Conservation (phyloP, 306 rosid genomes). For the Neltuma alba region DNA sequence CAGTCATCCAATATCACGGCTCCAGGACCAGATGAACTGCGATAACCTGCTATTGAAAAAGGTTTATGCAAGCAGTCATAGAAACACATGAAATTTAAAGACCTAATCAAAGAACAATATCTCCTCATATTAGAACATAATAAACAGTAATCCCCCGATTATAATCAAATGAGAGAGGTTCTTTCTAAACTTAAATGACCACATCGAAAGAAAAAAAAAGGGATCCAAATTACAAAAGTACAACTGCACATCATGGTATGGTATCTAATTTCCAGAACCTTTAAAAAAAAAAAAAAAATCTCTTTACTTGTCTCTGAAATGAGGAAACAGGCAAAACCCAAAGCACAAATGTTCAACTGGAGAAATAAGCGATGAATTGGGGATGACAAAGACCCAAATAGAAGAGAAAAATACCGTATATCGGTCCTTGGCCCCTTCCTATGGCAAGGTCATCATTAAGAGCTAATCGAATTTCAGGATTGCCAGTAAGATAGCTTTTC, state of each 20-base stretch:
- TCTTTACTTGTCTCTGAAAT: not conserved
- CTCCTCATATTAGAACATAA: not conserved
- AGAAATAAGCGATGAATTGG: constrained; percentile 16
- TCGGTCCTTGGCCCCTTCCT: constrained; percentile 64
- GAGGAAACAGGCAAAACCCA: constrained; percentile 21
- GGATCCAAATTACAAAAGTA: no score
- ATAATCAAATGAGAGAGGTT: not conserved
- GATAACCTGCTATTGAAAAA: constrained; percentile 55
- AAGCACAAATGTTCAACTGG: constrained; percentile 25
- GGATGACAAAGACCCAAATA: constrained; percentile 19
- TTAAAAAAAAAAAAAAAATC: not conserved
- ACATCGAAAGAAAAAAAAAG: not conserved
- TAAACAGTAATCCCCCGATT: constrained; percentile 7
- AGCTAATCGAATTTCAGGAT: constrained; percentile 89
- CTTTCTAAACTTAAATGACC: constrained; percentile 8
- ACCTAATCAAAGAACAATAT: constrained; percentile 29
- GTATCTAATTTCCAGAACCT: no score
- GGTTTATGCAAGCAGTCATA: constrained; percentile 29
- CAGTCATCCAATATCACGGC: constrained; percentile 84
- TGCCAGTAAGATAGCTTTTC: constrained; percentile 89
- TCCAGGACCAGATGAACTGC: constrained; percentile 76
- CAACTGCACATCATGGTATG: not conserved
- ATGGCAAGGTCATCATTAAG: constrained; percentile 84
- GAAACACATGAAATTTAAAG: constrained; percentile 14
- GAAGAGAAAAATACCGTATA: constrained; percentile 46